phyloP scores from a whole-genome alignment of 2,329 filamentous ascomycete species.

The Aspergillus aculeatinus region DNA sequence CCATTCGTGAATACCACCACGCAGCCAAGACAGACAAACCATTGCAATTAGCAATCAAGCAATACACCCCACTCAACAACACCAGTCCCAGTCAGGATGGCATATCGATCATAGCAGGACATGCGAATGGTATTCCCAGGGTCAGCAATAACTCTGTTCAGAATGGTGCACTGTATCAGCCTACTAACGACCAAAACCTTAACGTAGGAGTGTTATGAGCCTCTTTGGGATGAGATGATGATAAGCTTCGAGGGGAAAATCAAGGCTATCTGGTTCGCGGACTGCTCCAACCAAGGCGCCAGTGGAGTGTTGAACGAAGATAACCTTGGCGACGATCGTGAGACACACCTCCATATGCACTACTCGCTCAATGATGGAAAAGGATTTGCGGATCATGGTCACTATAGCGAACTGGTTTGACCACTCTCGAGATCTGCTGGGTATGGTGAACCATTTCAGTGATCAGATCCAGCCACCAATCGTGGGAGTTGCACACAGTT shows the following conservation, averaged over 20 bases:
- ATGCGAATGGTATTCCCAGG: slow-evolving; percentile 67
- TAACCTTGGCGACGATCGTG: slow-evolving; percentile 74
- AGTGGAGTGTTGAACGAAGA: slow-evolving; percentile 71
- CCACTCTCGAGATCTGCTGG: slow-evolving; percentile 73
- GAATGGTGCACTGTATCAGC: too few relatives aligned
- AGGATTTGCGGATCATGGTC: slow-evolving; percentile 50
- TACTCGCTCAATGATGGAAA: too few relatives aligned
- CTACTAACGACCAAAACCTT: not conserved
- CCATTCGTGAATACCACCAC: slow-evolving; percentile 54
- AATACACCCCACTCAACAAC: slow-evolving; percentile 55
- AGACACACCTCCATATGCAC: slow-evolving; percentile 24
- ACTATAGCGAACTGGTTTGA: slow-evolving; percentile 46
- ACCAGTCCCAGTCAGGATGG: slow-evolving; percentile 45
- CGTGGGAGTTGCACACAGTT: slow-evolving; percentile 77
- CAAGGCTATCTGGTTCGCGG: slow-evolving; percentile 76
- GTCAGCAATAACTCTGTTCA: slow-evolving; percentile 32
- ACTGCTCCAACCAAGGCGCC: slow-evolving; percentile 72
- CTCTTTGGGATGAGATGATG: slow-evolving; percentile 76
- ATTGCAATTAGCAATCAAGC: slow-evolving; percentile 53
- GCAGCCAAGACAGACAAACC: slow-evolving; percentile 50
- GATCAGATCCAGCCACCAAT: slow-evolving; percentile 51
- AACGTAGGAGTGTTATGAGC: slow-evolving; percentile 72
- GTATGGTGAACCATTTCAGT: slow-evolving; percentile 34
- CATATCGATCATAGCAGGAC: slow-evolving; percentile 55
- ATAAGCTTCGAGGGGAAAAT: slow-evolving; percentile 53